These are phyloP conservation scores for Coemansia sp. DNA, from an alignment of 192 early-diverging fungal species.

Conservation along the genomic window DNA sequence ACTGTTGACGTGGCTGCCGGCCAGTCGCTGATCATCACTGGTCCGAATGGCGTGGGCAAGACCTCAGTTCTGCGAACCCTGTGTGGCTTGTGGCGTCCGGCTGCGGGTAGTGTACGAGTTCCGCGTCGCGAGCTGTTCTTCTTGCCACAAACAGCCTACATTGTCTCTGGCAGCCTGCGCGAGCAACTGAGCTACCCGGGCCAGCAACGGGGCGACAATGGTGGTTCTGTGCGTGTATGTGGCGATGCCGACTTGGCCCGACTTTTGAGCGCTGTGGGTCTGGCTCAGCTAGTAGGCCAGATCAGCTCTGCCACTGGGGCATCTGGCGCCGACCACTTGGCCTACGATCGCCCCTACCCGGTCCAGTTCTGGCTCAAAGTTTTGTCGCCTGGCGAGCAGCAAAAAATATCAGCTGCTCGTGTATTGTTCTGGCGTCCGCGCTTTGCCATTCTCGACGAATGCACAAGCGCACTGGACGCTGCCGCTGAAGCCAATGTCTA, in stretches of 20 bases:
- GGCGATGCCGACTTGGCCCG: conserved; percentile 27
- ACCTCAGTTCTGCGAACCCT: conserved; percentile 77
- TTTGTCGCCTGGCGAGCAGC: conserved; percentile 79
- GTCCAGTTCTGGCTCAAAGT: conserved; percentile 63
- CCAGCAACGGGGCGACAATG: conserved; percentile 12
- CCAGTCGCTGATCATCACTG: conserved; percentile 67
- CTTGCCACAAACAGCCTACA: conserved; percentile 69
- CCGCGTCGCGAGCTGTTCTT: conserved; percentile 58
- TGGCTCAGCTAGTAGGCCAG: conserved; percentile 20
- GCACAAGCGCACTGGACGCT: conserved; percentile 68
- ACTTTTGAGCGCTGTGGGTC: conserved; percentile 26
- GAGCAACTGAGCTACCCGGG: conserved; percentile 69
- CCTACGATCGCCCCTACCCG: conserved; percentile 33
- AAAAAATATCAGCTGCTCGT: conserved; percentile 69
- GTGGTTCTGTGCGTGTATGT: conserved; percentile 17
- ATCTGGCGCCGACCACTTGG: background rate
- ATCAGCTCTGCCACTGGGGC: conserved; percentile 17
- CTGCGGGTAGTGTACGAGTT: conserved; percentile 52
- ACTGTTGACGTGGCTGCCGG: conserved; percentile 56
- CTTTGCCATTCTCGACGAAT: conserved; percentile 77
- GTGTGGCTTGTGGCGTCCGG: conserved; percentile 72
- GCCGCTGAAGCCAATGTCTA: conserved; percentile 61
- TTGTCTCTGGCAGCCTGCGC: conserved; percentile 62
- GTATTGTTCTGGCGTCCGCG: conserved; percentile 69
- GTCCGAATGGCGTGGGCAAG: conserved; percentile 85